A percentile compares a stretch with the other conserved stretches of the same genome.
These are phyloP conservation scores for Fusarium setosum DNA, from an alignment of 2,329 filamentous ascomycete species.

Conservation along the genomic window DNA sequence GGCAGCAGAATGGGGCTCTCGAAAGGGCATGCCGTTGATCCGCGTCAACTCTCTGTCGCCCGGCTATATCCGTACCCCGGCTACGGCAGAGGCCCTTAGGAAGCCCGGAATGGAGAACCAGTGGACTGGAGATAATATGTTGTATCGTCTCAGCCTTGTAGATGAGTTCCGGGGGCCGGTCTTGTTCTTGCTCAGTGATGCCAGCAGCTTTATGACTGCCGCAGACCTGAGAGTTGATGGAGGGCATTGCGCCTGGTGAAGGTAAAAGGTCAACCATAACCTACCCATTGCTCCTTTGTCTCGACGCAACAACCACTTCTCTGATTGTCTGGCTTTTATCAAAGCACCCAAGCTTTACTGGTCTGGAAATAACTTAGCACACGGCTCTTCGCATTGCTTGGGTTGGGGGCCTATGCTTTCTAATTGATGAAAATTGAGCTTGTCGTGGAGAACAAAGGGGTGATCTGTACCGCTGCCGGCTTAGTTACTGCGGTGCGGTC, in stretches of 20 bases:
- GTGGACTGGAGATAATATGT: slow-evolving; percentile 47
- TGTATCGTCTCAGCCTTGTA: slow-evolving; percentile 44
- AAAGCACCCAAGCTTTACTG: too few relatives aligned
- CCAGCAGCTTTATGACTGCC: slow-evolving; percentile 53
- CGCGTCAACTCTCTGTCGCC: slow-evolving; percentile 58
- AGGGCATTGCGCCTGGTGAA: slow-evolving; percentile 49
- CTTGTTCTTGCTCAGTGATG: slow-evolving; percentile 50
- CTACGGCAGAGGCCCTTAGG: slow-evolving; percentile 44
- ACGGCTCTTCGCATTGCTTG: too few relatives aligned
- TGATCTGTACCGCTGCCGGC: too few relatives aligned
- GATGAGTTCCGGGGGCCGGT: slow-evolving; percentile 52
- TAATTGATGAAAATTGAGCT: too few relatives aligned
- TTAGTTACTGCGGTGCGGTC: too few relatives aligned
- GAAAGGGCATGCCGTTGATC: slow-evolving; percentile 54
- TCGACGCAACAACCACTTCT: too few relatives aligned
- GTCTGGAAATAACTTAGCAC: too few relatives aligned
- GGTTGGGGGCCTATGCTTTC: too few relatives aligned
- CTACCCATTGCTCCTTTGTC: too few relatives aligned
- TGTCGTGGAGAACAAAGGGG: too few relatives aligned
- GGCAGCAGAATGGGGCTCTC: slow-evolving; percentile 63
- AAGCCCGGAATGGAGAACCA: slow-evolving; percentile 45
- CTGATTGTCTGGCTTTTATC: too few relatives aligned
- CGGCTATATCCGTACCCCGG: slow-evolving; percentile 59
- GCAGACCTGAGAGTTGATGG: slow-evolving; percentile 53
- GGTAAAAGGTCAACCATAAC: too few relatives aligned